Evolutionary conservation across 169 alveolate genomes (phyloP).

Genomic region (Babesia bigemina): DNA sequence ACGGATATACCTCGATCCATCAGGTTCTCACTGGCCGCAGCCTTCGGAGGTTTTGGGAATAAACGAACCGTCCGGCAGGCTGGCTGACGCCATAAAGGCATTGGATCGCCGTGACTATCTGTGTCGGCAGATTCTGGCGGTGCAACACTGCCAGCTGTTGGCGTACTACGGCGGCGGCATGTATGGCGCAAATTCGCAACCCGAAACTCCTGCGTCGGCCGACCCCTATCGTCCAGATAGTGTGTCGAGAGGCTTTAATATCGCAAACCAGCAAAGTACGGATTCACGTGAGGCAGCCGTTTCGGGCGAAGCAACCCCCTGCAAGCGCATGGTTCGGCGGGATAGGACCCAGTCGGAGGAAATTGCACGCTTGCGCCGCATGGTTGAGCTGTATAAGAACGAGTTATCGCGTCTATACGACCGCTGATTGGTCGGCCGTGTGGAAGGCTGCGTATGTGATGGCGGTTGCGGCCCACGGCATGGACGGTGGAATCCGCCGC

Average conservation of each 20-base stretch:
- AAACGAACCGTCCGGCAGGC: neutral
- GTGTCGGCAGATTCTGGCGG: constrained; percentile 44
- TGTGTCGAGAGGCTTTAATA: no score
- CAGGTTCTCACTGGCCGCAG: constrained; percentile 6
- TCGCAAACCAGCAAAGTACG: no score
- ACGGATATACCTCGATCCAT: constrained; percentile 11
- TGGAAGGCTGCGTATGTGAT: neutral
- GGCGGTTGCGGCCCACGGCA: no score
- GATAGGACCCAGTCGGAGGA: neutral
- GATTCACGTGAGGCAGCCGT: no score
- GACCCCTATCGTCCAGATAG: no score
- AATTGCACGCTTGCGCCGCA: constrained; percentile 2
- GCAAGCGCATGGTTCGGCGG: neutral
- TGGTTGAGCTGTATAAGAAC: constrained; percentile 47
- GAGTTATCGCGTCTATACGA: constrained; percentile 45
- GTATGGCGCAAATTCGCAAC: neutral
- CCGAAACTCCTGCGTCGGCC: no score
- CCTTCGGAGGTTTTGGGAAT: constrained; percentile 29
- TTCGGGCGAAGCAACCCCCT: neutral
- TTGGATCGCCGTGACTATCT: constrained; percentile 46
- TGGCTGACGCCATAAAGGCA: constrained; percentile 13
- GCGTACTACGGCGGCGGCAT: constrained; percentile 15
- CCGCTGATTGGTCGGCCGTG: neutral
- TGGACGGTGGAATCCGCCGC: no score
- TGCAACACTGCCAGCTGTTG: constrained; percentile 46